Evolutionary conservation across 257 asterid species (phyloP), one percentile per base, ranked within the genome.

Genomic region (Haberlea rhodopensis): DNA sequence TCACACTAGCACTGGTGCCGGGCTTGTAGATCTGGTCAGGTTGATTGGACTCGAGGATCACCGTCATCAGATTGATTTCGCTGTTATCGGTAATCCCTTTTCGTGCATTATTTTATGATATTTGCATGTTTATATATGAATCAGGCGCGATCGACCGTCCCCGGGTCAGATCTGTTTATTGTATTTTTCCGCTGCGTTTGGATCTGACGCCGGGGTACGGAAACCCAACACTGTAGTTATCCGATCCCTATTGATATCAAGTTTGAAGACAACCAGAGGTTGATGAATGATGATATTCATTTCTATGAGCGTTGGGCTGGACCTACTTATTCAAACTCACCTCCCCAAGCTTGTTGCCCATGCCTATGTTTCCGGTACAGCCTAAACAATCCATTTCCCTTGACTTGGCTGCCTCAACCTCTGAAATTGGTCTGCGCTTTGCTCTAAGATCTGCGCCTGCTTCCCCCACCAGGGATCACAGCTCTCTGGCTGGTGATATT

Each of bases 291-390:
- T n/a, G 92, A 72, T 26, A 62, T 81, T 45, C 53, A 46, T 67
- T 87, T 80, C 66, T 84, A 89, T 20, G 99, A 90, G 83, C 94
- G 75, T 13, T 94, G 99, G 99, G 99, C 99, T 68, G 99, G 99
- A 5, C 95, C 99, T 23, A 81, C 96, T 5, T 94, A 94, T 65
- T 94, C 95, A 0, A 87, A 85, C 69, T 94, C 99, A 11, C 97
- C 99, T 45, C 92, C 95, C 99, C 99, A 1, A 90, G 99, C 76
- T 94, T 92, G 6, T 75, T 94, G 75, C 99, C 99, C 34, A 83
- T 94, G 3, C 97, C 99, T 2, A 94, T 83, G 69, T 94, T 94
- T 65, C 83, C 92, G 11, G 20, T 82, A 68, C 75, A 62, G 71
- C 87, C 90, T 1, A 94, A 86, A 70, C 79, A 97, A 73, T 75